Base-by-base conservation (phyloP, 805 yeast genomes). In the Metschnikowia anglica region DNA sequence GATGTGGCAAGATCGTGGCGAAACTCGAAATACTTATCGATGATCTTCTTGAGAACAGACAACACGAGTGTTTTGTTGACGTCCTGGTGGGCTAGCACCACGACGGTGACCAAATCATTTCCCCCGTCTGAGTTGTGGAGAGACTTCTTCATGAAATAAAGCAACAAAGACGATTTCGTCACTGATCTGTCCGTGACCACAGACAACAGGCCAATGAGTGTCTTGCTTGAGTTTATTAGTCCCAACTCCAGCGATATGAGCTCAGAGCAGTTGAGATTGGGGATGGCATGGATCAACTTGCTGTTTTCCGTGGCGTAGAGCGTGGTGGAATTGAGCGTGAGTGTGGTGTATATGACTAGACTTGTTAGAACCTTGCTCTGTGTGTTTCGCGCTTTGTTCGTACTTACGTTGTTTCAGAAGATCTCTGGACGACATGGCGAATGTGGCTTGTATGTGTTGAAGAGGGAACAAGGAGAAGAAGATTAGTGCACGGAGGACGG, bases 271-370 rank as follows among this genome's bases (percentile, higher is more conserved):
- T 77, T 78, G 37, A 79, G 60, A 38, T 68, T 71, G 31, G 71
- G 62, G 19, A 70, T 48, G n/a, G 62, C 54, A 23, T 70, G 66
- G 1, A 68, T 63, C 28, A 80, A 58, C 18, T 63, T 65, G 34
- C 62, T 59, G 54, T 77, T 77, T 51, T 80, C 84, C 48, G 77
- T 70, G 10, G 84, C 74, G 57, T 76, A 81, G 11, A 80, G 63
- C 0, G 85, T 79, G 5, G 83, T 76, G 13, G 85, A 79, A 54
- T 81, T 80, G 41, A 65, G 59, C 3, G 80, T 72, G 29, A 76
- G 62, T 2, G 80, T 72, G 16, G 77, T 71, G 50, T 68, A 72
- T 15, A 76, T 64, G 48, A 76, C 77, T 72, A 19, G n/a, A 27
- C n/a, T n/a, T n/a, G n/a, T n/a, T n/a, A n/a, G n/a, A n/a, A n/a